Conservation (phyloP, 176 grass and related monocot species). For the Oropetium thomaeum region DNA sequence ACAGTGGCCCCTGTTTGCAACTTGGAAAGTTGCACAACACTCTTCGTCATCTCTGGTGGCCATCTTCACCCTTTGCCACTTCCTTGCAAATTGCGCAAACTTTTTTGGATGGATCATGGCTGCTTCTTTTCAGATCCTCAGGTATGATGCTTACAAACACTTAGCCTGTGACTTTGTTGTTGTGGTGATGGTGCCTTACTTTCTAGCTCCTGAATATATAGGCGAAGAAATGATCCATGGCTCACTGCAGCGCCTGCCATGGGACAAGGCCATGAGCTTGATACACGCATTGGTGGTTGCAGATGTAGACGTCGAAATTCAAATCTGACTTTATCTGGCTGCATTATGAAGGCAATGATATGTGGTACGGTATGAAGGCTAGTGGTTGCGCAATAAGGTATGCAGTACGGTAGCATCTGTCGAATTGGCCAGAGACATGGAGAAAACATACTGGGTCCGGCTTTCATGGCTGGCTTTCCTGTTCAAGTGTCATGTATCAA, state of each 20-base stretch:
- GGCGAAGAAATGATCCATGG: background rate
- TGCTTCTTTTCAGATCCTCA: constrained; percentile 8
- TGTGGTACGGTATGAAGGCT: too few species aligned
- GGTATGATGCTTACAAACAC: background rate
- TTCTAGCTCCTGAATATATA: constrained; percentile 15
- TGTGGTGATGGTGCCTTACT: constrained; percentile 23
- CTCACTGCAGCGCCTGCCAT: background rate
- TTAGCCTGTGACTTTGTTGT: constrained; percentile 18
- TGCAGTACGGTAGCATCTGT: background rate
- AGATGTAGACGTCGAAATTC: constrained; percentile 36
- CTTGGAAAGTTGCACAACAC: background rate
- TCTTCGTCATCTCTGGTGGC: background rate
- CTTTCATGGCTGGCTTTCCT: constrained; percentile 9
- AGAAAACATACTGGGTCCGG: background rate
- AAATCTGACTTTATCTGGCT: constrained; percentile 24
- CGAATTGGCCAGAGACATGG: constrained; percentile 4
- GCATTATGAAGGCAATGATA: background rate
- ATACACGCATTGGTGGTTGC: background rate
- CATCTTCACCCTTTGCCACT: constrained; percentile 9
- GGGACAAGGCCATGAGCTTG: constrained; percentile 40
- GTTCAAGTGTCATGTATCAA: background rate
- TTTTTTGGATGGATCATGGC: background rate
- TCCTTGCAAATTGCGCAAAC: constrained; percentile 12
- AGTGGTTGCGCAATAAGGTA: constrained; percentile 19
- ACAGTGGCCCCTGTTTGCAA: constrained; percentile 48